Conservation (phyloP, 768 basidiomycete species). For the Pisolithus orientalis region DNA sequence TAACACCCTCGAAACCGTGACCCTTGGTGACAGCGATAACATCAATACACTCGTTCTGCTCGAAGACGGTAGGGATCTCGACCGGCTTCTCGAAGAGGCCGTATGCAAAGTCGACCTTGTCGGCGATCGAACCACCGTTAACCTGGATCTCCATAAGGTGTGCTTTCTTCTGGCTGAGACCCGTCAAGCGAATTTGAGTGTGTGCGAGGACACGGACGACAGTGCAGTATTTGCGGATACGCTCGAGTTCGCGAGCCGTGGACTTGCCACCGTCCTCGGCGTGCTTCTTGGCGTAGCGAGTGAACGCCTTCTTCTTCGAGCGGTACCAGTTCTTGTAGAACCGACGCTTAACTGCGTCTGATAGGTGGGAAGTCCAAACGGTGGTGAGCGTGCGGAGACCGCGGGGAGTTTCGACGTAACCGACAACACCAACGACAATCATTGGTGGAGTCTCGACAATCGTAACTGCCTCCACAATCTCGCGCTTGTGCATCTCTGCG, state of each 20-base stretch:
- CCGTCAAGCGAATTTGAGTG: conserved; percentile 98
- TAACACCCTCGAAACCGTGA: conserved; percentile 99
- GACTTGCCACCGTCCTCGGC: conserved; percentile 92
- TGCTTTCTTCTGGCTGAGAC: conserved; percentile 97
- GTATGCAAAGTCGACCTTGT: conserved; percentile 96
- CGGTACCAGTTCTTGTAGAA: conserved; percentile 99
- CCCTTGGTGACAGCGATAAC: conserved; percentile 98
- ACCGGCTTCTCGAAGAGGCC: conserved; percentile 95
- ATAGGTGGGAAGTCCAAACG: conserved; percentile 96
- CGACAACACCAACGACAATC: conserved; percentile 95
- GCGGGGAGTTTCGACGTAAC: conserved; percentile 99
- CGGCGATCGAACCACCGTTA: conserved; percentile 91
- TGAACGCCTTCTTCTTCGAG: conserved; percentile 99
- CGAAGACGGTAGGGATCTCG: conserved; percentile 80
- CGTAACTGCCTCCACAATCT: conserved; percentile 97
- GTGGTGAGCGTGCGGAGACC: conserved; percentile 98
- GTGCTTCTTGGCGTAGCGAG: conserved; percentile 99
- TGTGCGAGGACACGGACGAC: conserved; percentile 99
- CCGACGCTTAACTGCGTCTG: conserved; percentile 95
- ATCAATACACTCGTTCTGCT: conserved; percentile 95
- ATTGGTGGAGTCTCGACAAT: conserved; percentile 96
- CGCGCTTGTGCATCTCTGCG: conserved; percentile 99
- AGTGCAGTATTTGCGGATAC: conserved; percentile 99
- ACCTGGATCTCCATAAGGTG: conserved; percentile 99
- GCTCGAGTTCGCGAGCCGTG: conserved; percentile 91